Base-by-base conservation (phyloP, 1,284 basidiomycete genomes). In the Somion occarium region DNA sequence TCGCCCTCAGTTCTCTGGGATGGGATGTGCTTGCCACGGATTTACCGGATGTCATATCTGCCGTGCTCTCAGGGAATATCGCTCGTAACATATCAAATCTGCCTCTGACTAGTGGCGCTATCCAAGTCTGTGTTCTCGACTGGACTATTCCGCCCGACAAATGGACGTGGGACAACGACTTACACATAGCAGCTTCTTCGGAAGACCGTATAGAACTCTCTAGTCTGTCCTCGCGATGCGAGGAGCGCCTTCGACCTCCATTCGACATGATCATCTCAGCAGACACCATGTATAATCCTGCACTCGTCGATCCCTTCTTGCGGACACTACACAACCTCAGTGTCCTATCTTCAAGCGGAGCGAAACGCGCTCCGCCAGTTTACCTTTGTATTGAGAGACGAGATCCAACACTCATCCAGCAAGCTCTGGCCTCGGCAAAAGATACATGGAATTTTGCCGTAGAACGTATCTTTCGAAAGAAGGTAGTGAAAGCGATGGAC, bases 21-120 rank as follows among this genome's bases (percentile, higher is more conserved):
- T 93, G 85, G 74, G 74, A 87, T 52, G 85, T 92, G 37, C 70
- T 88, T 19, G 82, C 91, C 2, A 94, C 92, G 1, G 93, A 97
- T 68, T 79, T 88, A 12, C 72, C 75, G 19, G 74, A 80, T 48
- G 83, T 93, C 46, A 79, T 92, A 47, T 64, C 74, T 27, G 69
- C 80, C 19, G 85, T 94, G 13, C 80, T 96, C 25, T 55, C 64
- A 19, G 71, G 66, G 23, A 96, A 96, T 66, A 72, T 93, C 55
- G 64, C 69, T 26, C 66, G 64, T 57, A 86, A 88, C 64, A 55
- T 68, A 26, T 56, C 65, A 22, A 65, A 63, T 19, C 66, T 78
- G 44, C 71, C 71, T 49, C 60, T 67, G 48, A 69, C 69, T 49
- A 64, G 61, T 43, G 72, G 67, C 13, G 56, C 25, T 19, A 73